A percentile compares a stretch with the other conserved stretches of the same genome.
Evolutionary conservation across 805 yeast genomes (phyloP).

Genomic region (Naumovozyma baii): DNA sequence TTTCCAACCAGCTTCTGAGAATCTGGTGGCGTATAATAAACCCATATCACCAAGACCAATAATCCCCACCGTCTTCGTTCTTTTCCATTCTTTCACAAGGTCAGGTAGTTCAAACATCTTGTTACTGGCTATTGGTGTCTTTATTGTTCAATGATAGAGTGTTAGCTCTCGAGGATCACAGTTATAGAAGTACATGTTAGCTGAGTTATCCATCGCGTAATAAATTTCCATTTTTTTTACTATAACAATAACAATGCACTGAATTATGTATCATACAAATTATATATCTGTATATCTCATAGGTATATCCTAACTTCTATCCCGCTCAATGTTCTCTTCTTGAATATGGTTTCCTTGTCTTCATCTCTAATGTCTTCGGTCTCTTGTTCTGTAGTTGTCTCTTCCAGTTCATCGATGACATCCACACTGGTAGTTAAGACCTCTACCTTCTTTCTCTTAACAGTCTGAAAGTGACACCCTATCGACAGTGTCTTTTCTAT

Average conservation of each 20-base stretch:
- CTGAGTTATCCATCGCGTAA: background rate
- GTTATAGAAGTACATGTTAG: too few species aligned
- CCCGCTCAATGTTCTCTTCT: constrained; percentile 34
- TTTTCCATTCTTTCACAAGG: constrained; percentile 29
- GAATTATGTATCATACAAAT: too few species aligned
- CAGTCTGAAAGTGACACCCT: constrained; percentile 48
- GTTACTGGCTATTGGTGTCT: too few species aligned
- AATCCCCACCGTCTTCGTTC: constrained; percentile 62
- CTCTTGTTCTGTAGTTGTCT: constrained; percentile 24
- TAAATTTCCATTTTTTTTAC: too few species aligned
- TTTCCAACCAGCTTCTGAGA: constrained; percentile 76
- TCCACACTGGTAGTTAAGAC: constrained; percentile 53
- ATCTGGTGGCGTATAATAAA: constrained; percentile 65
- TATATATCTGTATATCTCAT: too few species aligned
- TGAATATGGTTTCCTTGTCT: constrained; percentile 26
- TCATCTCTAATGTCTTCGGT: constrained; percentile 24
- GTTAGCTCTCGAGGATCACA: too few species aligned
- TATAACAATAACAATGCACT: too few species aligned
- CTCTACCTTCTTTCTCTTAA: constrained; percentile 44
- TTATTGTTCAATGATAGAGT: too few species aligned
- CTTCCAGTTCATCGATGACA: constrained; percentile 60
- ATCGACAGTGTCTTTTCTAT: constrained; percentile 54
- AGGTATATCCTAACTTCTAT: constrained; percentile 35
- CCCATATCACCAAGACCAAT: constrained; percentile 99
- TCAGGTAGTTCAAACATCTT: constrained; percentile 5